Evolutionary conservation across 2,329 filamentous ascomycete genomes (phyloP).

Genomic region (Dactylonectria macrodidyma): DNA sequence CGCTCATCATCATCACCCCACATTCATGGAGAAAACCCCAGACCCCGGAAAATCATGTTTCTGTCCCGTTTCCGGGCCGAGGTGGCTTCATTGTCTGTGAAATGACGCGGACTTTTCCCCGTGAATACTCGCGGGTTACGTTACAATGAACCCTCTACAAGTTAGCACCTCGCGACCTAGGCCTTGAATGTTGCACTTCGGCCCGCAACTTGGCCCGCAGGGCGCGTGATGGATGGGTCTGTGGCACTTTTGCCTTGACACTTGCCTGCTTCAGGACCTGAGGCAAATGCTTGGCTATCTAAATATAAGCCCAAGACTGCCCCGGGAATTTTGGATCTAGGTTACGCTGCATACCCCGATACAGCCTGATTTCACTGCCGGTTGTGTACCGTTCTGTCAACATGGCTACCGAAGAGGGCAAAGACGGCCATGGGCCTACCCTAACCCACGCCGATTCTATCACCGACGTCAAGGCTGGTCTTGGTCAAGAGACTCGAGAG

Average conservation of each 20-base stretch:
- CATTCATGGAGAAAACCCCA: neutral
- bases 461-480: slow-evolving; percentile 1
- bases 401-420: slow-evolving; percentile 4
- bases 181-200: neutral
- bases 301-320: neutral
- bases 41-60: neutral
- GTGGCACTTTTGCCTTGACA: neutral
- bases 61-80: neutral
- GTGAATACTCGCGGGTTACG: neutral
- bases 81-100: neutral
- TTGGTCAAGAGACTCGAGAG: slow-evolving; percentile 3
- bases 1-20: neutral
- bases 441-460: neutral
- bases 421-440: neutral
- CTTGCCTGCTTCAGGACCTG: neutral
- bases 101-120: neutral
- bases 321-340: neutral
- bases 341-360: neutral
- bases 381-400: neutral
- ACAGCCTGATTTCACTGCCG: neutral
- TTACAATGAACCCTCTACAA: neutral
- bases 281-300: neutral
- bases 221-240: neutral
- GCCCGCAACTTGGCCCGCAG: neutral
- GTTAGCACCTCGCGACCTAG: no score